Base-by-base conservation (phyloP, 1,139 yeast species). In the Hansenula anomala region DNA sequence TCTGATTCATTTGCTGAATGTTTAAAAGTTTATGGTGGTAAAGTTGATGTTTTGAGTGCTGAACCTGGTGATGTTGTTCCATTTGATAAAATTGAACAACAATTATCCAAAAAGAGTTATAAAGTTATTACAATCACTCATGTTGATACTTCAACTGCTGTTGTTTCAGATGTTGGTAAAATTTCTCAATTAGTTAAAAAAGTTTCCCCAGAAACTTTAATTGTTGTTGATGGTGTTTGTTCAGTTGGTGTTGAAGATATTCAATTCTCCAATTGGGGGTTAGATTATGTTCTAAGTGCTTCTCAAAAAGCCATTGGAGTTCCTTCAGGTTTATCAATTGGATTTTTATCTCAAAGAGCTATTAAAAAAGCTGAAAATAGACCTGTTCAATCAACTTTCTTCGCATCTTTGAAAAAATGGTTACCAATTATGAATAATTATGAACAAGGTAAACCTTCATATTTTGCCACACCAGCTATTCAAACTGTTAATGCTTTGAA, bases 241-340 rank as follows among this genome's bases (percentile, higher is more conserved):
- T 87, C 97, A 9, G 77, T 90, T 47, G 97, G 85, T 25, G 94
- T 87, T 43, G 98, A 90, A 64, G 73, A 79, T 52, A 68, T 92
- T 49, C 80, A 84, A 56, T 90, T 92, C 60, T 94, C 88, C 60
- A 73, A 74, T 26, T 92, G 97, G 97, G 90, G 89, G 10, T 63
- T 90, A 41, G 98, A 90, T 64, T 87, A 74, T 53, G 95, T 80
- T 33, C 71, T 90, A 50, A 84, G 95, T 36, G 97, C 96, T 3
- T 88, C 97, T 18, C 97, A 90, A 64, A 92, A 90, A 71, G 97
- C 96, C 28, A 71, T 90, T 55, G 97, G 96, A 40, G 95, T 84
- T 26, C 97, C 97, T 38, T 82, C 97, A 14, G 98, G 98, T 23
- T 75, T 90, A 53, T 78, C 92, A 18, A 75, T 90, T 52, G 79